Evolutionary conservation across 78 protist species (phyloP).

Genomic region (Dictyostelium capitatum): DNA sequence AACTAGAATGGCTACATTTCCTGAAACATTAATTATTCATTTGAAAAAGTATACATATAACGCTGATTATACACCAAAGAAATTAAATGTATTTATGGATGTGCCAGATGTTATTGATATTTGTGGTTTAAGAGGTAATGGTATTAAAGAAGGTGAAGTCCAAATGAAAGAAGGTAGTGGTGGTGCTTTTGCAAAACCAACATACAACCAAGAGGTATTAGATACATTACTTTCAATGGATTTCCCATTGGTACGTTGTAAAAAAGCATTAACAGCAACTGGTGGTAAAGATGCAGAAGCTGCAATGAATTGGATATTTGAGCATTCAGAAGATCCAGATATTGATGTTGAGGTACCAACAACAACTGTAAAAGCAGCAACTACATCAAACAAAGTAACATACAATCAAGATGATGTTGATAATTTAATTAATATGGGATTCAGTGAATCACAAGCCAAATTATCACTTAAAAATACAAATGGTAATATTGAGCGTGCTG

Average conservation of each 20-base stretch:
- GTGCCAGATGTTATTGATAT: constrained; percentile 88
- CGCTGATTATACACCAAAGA: constrained; percentile 89
- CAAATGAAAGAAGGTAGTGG: constrained; percentile 68
- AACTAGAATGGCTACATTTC: constrained; percentile 86
- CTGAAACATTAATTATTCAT: constrained; percentile 85
- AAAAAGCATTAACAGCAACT: constrained; percentile 44
- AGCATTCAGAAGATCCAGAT: constrained; percentile 62
- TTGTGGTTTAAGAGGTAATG: constrained; percentile 67
- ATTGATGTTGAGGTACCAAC: constrained; percentile 47
- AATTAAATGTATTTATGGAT: constrained; percentile 86
- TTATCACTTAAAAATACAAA: constrained; percentile 81
- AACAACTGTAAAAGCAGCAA: not conserved
- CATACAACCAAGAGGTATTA: constrained; percentile 29
- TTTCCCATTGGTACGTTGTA: constrained; percentile 58
- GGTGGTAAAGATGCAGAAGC: constrained; percentile 38
- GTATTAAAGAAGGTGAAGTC: constrained; percentile 77
- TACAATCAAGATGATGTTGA: constrained; percentile 35
- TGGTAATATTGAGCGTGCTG: constrained; percentile 91
- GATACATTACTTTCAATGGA: constrained; percentile 85
- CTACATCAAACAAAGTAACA: not conserved
- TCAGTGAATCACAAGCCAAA: constrained; percentile 73
- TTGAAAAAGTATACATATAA: constrained; percentile 82
- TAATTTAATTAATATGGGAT: constrained; percentile 86
- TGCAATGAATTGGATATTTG: constrained; percentile 71
- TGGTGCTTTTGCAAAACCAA: not conserved